A percentile compares a stretch with the other conserved stretches of the same genome.
Conservation (phyloP, 2,329 filamentous ascomycete species). For the Fusarium succisae region DNA sequence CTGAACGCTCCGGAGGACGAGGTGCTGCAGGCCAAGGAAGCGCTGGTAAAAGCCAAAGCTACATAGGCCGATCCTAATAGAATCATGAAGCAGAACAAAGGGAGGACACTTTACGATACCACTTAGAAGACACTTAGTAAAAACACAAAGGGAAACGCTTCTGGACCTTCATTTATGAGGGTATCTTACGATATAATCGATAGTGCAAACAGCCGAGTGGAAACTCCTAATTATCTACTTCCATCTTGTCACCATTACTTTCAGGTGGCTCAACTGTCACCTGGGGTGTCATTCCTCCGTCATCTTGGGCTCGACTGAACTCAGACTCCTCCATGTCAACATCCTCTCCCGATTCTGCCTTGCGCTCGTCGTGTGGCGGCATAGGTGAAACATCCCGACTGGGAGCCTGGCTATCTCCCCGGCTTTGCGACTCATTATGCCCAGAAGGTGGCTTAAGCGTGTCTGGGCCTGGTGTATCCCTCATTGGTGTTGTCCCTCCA, state of each 20-base stretch:
- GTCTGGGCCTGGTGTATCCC: conserved; percentile 44
- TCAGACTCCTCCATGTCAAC: conserved; percentile 65
- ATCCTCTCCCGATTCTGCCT: conserved; percentile 61
- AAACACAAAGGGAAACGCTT: conserved; percentile 1
- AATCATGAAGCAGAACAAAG: not conserved
- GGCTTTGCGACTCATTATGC: conserved; percentile 31
- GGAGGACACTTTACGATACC: conserved; percentile 27
- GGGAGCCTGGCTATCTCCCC: conserved; percentile 42
- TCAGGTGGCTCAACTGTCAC: conserved; percentile 62
- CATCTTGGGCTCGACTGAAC: conserved; percentile 51
- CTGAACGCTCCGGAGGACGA: conserved; percentile 58
- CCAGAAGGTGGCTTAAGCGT: conserved; percentile 35
- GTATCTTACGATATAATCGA: conserved; percentile 37
- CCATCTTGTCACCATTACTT: conserved; percentile 69
- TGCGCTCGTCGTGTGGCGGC: conserved; percentile 43
- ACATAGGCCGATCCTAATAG: conserved; percentile 19
- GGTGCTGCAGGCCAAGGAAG: conserved; percentile 64
- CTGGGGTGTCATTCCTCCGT: conserved; percentile 55
- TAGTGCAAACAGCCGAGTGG: not conserved
- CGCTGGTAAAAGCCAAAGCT: conserved; percentile 60
- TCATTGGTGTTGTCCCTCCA: conserved; percentile 47
- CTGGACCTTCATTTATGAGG: conserved; percentile 34
- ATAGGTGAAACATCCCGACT: conserved; percentile 45
- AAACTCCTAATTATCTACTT: conserved; percentile 59
- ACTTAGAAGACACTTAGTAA: conserved; percentile 16